Base-by-base conservation (phyloP, 2,329 filamentous ascomycete genomes). In the Elsinoe perseae region DNA sequence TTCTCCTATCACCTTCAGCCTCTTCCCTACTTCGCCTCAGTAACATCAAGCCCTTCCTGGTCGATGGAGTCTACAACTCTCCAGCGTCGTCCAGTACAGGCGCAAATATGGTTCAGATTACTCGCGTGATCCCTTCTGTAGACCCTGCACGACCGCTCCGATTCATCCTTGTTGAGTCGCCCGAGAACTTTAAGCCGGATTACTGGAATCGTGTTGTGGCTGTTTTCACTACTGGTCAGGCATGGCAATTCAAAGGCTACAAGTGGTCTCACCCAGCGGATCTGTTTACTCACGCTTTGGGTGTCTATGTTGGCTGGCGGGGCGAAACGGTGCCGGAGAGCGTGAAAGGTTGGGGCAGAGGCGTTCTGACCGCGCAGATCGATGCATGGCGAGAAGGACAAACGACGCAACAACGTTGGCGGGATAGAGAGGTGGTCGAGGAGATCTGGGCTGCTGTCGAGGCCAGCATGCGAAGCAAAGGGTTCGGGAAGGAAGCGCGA, bases 161-260 rank as follows among this genome's bases (percentile, higher is more conserved):
- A 46, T 98, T 98, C 76, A 95, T 97, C 68, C 83, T 98, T 36
- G 92, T 97, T 55, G 93, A 98, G 70, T 86, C 85, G 16, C 87
- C 91, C 0, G 86, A 95, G 68, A 87, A 93, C 70, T 98, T 98
- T 80, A 95, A 95, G 70, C 93, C 93, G 0, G 91, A 97, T 68
- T 96, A 97, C 76, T 98, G 93, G 93, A 85, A 85, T 65, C 85
- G 91, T 53, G 87, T 98, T 5, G 93, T 96, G 1, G 93, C 88
- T 10, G 91, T 98, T 57, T 97, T 98, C 74, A 98, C 93, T 0
- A 98, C 93, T 0, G 93, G 93, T 30, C 93, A 98, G 74, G 84
- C 86, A 8, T 98, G 93, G 93, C 93, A 98, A 73, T 98, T 98
- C 75, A 95, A 96, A 74, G 87, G 84, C 63, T 98, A 98, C 80